These are phyloP conservation scores for Cyathus striatus DNA, from an alignment of 768 basidiomycete genomes.

Conservation along the genomic window DNA sequence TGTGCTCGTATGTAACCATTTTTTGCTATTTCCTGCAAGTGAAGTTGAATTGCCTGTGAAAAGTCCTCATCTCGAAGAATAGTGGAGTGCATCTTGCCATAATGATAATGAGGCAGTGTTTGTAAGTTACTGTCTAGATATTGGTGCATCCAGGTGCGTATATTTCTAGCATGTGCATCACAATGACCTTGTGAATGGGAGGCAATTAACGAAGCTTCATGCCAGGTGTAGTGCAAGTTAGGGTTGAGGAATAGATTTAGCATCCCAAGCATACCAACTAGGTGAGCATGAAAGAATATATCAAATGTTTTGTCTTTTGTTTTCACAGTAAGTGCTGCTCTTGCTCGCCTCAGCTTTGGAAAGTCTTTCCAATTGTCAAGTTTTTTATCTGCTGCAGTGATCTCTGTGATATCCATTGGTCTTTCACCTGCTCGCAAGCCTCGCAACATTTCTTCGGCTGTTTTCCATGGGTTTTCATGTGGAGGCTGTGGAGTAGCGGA, in stretches of 20 bases:
- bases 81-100: conserved; percentile 12
- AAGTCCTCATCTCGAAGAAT: conserved; percentile 30
- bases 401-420: too few relatives aligned
- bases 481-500: too few relatives aligned
- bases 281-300: conserved; percentile 18
- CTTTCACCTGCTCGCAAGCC: too few relatives aligned
- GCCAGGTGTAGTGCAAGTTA: conserved; percentile 23
- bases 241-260: conserved; percentile 28
- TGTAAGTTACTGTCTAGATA: conserved; percentile 7
- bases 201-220: conserved; percentile 21
- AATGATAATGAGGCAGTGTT: conserved; percentile 20
- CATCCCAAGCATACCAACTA: conserved; percentile 23
- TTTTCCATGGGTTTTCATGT: too few relatives aligned
- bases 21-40: conserved; percentile 18
- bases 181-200: conserved; percentile 20
- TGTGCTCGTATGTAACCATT: conserved; percentile 17
- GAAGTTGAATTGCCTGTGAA: conserved; percentile 15
- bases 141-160: conserved; percentile 22
- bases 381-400: too few relatives aligned
- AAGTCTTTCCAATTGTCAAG: too few relatives aligned
- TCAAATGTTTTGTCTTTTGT: conserved; percentile 22
- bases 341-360: conserved; percentile 10
- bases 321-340: conserved; percentile 11
- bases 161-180: conserved; percentile 17
- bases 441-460: too few relatives aligned